phyloP scores from a whole-genome alignment of 78 protist species.

The Diacronema lutheri region DNA sequence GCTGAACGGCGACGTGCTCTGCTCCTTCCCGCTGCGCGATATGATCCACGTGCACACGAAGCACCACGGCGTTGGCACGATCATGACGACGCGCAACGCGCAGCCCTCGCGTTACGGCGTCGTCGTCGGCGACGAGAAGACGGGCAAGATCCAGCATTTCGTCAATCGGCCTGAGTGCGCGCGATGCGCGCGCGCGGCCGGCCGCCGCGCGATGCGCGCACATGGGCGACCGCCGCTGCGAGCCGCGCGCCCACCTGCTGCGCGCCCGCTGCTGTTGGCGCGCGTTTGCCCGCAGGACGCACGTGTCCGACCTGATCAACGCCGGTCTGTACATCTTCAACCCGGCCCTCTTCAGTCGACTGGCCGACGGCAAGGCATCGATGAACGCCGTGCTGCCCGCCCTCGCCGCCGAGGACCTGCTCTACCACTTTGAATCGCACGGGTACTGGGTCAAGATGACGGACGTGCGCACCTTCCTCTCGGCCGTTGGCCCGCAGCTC shows the following conservation, averaged over 20 bases:
- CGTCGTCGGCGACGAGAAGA: neutral
- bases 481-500: neutral
- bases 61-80: neutral
- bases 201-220: no score
- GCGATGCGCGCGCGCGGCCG: no score
- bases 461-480: neutral
- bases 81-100: neutral
- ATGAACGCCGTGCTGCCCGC: neutral
- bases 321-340: neutral
- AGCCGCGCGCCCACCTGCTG: no score
- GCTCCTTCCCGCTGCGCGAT: conserved; percentile 13
- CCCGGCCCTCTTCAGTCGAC: neutral
- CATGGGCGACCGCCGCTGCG: no score
- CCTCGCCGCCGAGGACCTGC: neutral
- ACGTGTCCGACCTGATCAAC: neutral
- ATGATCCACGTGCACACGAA: neutral
- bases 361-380: neutral
- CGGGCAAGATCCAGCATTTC: neutral
- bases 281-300: neutral
- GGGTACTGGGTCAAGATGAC: conserved; percentile 3
- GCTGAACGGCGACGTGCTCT: conserved; percentile 18
- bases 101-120: neutral
- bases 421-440: neutral
- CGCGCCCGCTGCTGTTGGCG: no score
- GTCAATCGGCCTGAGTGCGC: neutral